Evolutionary conservation across 805 yeast species (phyloP).

Genomic region (Myxozyma udenii): DNA sequence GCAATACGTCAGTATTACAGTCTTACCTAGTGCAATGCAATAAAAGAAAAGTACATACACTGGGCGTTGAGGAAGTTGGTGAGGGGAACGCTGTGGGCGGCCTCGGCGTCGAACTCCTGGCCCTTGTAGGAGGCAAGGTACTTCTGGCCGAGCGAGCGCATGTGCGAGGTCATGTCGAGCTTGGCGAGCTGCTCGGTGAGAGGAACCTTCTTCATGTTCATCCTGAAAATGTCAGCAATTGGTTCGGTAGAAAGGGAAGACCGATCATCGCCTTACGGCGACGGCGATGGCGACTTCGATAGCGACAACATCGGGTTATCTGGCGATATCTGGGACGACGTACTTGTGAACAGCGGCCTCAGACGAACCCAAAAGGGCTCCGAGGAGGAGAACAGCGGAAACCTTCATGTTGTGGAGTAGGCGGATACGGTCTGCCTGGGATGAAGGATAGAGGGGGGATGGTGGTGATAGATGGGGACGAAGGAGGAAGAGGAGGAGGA

Average conservation of each 20-base stretch:
- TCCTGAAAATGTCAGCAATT: too few relatives aligned
- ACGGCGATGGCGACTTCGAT: neutral
- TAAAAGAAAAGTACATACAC: slow-evolving; percentile 28
- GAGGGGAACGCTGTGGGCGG: slow-evolving; percentile 73
- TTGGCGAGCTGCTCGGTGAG: slow-evolving; percentile 55
- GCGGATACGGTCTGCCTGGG: neutral
- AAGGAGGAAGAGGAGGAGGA: neutral
- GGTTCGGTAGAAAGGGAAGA: neutral
- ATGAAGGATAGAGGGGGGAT: neutral
- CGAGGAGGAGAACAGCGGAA: slow-evolving; percentile 24
- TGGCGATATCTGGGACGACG: slow-evolving; percentile 17
- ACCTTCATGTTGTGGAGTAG: slow-evolving; percentile 19
- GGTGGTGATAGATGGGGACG: neutral
- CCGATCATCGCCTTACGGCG: neutral
- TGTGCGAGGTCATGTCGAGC: slow-evolving; percentile 41
- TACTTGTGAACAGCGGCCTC: slow-evolving; percentile 39
- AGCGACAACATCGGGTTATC: neutral
- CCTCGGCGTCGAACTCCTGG: slow-evolving; percentile 34
- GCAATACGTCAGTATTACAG: neutral
- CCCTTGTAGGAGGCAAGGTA: slow-evolving; percentile 52
- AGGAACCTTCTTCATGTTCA: slow-evolving; percentile 59
- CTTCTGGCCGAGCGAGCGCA: slow-evolving; percentile 58
- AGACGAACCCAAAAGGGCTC: slow-evolving; percentile 26
- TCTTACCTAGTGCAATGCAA: neutral
- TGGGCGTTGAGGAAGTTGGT: slow-evolving; percentile 95